Conservation (phyloP, 2,329 filamentous ascomycete species). For the Diaporthe helianthi region DNA sequence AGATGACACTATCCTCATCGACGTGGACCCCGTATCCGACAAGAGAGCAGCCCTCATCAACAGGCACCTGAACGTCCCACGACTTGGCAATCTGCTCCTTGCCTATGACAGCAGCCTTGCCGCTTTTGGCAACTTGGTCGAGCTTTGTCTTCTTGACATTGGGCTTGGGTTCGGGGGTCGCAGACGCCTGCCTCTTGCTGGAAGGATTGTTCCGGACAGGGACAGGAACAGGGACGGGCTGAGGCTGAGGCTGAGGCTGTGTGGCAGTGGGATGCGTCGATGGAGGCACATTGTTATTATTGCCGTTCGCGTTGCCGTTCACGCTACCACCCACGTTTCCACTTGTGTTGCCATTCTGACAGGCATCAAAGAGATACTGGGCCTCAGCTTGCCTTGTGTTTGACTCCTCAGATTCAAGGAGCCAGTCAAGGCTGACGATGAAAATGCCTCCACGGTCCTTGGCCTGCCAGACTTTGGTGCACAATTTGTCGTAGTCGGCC, state of each 20-base stretch:
- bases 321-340: too few species aligned
- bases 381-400: conserved; percentile 48
- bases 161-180: conserved; percentile 32
- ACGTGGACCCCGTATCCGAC: conserved; percentile 65
- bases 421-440: conserved; percentile 68
- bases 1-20: conserved; percentile 70
- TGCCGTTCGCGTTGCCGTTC: conserved; percentile 23
- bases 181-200: conserved; percentile 38
- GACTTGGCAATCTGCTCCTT: conserved; percentile 57
- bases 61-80: conserved; percentile 53
- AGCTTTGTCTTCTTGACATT: conserved; percentile 44
- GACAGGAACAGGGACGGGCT: not conserved
- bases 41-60: conserved; percentile 55
- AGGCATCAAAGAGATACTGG: conserved; percentile 39
- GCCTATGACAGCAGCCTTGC: conserved; percentile 41
- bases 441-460: conserved; percentile 52
- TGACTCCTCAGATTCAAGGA: conserved; percentile 59
- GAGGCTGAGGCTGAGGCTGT: conserved; percentile 1
- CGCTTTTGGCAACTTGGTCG: conserved; percentile 33
- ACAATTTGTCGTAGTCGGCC: conserved; percentile 56
- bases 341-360: conserved; percentile 17
- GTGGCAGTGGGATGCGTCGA: conserved; percentile 10
- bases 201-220: conserved; percentile 32
- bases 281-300: conserved; percentile 33
- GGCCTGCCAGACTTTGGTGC: conserved; percentile 60